Base-by-base conservation (phyloP, 1,284 basidiomycete species). In the Leccinum solheimii region DNA sequence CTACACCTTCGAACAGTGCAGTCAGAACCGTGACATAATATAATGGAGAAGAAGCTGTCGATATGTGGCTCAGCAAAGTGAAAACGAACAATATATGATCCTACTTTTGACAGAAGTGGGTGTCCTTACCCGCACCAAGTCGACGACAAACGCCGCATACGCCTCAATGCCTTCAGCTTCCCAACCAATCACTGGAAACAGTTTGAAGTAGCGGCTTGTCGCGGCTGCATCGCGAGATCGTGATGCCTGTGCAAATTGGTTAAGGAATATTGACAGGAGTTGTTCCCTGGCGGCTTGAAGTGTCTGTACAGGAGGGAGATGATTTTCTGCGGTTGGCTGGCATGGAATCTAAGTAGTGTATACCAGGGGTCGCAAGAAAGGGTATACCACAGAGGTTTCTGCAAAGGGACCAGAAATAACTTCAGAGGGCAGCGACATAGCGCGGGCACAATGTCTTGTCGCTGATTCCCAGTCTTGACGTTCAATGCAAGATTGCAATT, bases 391-490 rank as follows among this genome's bases (percentile, higher is more conserved):
- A 2, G 92, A 90, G 3, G 82, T 83, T 68, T 91, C 92, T 1
- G 97, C 94, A 72, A 98, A 99, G 2, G 85, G 82, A 7, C 94
- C 94, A 23, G 87, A 84, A 27, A 92, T 86, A 30, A 99, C 88
- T 45, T 88, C 86, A 5, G 79, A 72, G 3, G 95, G 90, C 27
- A 98, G 80, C 1, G 88, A 81, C 88, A 96, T 95, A 1, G 95
- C 97, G 34, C 94, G 81, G 19, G 92, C 87, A 76, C 96, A 97
- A 70, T 95, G 90, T 64, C 93, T 83, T 1, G 94, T 90, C 1
- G 97, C 97, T 14, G 92, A 87, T 73, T 98, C 97, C 96, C 97
- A 99, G 73, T 99, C 97, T 66, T 90, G 85, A 60, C 81, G 82
- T 43, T 94, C 91, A 43, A 98, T 95, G 5, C 93, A 85, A 1